Conservation (phyloP, 768 basidiomycete genomes). For the Agrocybe pediades region DNA sequence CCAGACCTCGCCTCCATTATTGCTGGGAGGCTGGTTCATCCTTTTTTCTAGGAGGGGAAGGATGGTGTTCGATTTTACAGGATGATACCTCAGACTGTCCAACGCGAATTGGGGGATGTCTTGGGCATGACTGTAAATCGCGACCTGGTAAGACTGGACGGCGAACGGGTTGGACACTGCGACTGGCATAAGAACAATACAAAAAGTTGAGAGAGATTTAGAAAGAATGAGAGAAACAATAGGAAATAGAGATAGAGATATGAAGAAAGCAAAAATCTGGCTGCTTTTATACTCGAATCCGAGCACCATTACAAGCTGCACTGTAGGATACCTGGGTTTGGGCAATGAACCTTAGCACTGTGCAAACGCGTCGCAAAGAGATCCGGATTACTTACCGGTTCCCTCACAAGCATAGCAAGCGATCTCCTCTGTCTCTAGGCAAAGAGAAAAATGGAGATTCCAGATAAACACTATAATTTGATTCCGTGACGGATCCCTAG, state of each 20-base stretch:
- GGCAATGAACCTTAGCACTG: not conserved
- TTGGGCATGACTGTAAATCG: not conserved
- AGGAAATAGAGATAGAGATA: not conserved
- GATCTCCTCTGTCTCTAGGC: too few relatives aligned
- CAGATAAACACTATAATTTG: too few relatives aligned
- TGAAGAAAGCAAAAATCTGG: not conserved
- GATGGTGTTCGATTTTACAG: conserved; percentile 42
- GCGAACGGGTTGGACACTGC: not conserved
- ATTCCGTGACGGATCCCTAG: not conserved
- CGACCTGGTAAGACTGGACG: not conserved
- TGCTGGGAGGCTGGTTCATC: conserved; percentile 6
- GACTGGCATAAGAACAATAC: not conserved
- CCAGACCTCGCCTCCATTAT: conserved; percentile 31
- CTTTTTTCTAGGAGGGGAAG: conserved; percentile 39
- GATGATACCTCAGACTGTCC: conserved; percentile 34
- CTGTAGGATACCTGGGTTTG: not conserved
- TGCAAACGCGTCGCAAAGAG: too few relatives aligned
- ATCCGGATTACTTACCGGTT: too few relatives aligned
- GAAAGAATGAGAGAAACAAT: not conserved
- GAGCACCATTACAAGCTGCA: not conserved
- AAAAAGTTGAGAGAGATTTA: not conserved
- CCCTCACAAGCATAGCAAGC: too few relatives aligned
- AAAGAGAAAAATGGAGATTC: too few relatives aligned
- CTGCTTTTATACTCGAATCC: not conserved
- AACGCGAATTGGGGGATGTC: conserved; percentile 33